A percentile compares a stretch with the other conserved stretches of the same genome.
phyloP scores from a whole-genome alignment of 2,329 filamentous ascomycete genomes.

The Microsporum canis region DNA sequence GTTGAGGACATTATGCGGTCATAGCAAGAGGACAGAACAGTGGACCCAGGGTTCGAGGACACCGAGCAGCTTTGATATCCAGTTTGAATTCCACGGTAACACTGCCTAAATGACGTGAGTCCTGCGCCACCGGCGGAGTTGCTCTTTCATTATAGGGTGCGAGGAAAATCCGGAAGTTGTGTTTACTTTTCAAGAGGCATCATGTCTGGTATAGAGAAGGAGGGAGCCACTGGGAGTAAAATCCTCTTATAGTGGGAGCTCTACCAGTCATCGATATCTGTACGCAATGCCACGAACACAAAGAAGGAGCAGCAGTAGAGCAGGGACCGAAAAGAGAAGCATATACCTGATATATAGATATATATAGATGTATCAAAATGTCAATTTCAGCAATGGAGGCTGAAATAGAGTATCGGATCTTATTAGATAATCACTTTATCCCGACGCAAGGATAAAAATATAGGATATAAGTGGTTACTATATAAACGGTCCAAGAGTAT shows the following conservation, averaged over 20 bases:
- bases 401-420: background rate
- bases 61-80: background rate
- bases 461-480: background rate
- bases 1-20: background rate
- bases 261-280: background rate
- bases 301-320: background rate
- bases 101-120: background rate
- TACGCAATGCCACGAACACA: background rate
- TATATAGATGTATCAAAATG: background rate
- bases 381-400: background rate
- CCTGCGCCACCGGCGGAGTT: background rate
- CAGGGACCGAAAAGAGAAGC: background rate
- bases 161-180: background rate
- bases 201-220: background rate
- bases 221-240: background rate
- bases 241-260: background rate
- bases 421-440: slow-evolving; percentile 3
- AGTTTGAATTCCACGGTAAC: no score
- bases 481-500: background rate
- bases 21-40: background rate
- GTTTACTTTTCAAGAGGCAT: background rate
- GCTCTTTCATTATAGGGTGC: background rate
- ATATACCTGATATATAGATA: background rate
- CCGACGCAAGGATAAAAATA: background rate
- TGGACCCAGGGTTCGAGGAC: background rate